Percentiles rank a stretch among this genome's conserved stretches.
Conservation (phyloP, 345 rosid genomes). For the Citrus inodora region DNA sequence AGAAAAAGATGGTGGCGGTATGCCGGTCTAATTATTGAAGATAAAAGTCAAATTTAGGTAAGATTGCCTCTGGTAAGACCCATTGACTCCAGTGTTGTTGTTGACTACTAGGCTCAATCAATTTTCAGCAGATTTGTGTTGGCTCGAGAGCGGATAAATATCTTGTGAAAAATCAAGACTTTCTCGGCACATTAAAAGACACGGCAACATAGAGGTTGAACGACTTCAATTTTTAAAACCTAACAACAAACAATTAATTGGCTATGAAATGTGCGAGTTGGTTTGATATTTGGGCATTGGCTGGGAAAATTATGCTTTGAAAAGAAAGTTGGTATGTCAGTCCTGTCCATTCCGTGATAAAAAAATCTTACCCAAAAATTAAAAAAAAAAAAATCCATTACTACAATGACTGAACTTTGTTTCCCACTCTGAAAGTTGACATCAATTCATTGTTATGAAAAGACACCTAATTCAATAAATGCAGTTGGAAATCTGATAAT, state of each 20-base stretch:
- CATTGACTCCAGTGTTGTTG: neutral
- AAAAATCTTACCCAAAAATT: neutral
- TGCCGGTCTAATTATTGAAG: constrained; percentile 7
- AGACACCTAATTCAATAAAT: neutral
- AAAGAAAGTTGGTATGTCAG: too few species aligned
- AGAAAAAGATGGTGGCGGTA: neutral
- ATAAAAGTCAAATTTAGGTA: constrained; percentile 16
- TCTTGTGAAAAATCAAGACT: neutral
- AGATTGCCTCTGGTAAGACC: neutral
- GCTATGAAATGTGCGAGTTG: too few species aligned
- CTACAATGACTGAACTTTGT: neutral
- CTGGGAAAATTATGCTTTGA: too few species aligned
- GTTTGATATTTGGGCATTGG: too few species aligned
- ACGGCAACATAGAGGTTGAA: neutral
- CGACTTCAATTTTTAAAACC: too few species aligned
- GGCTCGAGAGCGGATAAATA: neutral
- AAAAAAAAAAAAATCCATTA: neutral
- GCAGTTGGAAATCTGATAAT: neutral
- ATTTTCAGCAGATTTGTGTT: neutral
- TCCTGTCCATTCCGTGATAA: neutral
- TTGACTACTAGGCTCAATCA: neutral
- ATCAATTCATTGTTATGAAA: neutral
- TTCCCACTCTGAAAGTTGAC: neutral
- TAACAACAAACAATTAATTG: too few species aligned
- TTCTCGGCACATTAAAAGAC: neutral